phyloP scores from a whole-genome alignment of 768 basidiomycete genomes.

The Suillus americanus region DNA sequence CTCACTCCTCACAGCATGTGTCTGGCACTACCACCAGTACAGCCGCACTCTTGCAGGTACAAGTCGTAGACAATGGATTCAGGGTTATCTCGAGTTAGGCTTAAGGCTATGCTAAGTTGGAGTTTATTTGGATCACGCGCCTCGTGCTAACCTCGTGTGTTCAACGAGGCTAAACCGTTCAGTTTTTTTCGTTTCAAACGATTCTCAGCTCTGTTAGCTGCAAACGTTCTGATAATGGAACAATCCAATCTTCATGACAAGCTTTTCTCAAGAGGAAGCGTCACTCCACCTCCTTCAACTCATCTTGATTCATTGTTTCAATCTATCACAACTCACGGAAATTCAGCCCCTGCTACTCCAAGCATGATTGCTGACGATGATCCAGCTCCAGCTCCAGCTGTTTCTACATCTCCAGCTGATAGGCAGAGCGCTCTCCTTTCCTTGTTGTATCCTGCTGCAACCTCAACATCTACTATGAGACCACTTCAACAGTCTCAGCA shows the following conservation, averaged over 20 bases:
- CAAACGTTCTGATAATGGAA: not conserved
- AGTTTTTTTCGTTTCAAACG: not conserved
- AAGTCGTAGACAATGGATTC: too few relatives aligned
- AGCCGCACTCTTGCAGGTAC: too few relatives aligned
- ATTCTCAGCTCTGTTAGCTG: not conserved
- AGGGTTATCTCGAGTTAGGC: too few relatives aligned
- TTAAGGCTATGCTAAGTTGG: not conserved
- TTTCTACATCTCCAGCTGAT: slow-evolving; percentile 45
- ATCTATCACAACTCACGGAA: slow-evolving; percentile 43
- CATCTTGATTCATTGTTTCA: slow-evolving; percentile 73
- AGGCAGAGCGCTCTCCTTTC: slow-evolving; percentile 76
- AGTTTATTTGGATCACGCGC: not conserved
- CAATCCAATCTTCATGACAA: slow-evolving; percentile 30
- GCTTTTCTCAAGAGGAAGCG: slow-evolving; percentile 52
- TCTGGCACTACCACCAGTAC: too few relatives aligned
- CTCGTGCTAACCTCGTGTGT: slow-evolving; percentile 24
- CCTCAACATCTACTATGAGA: slow-evolving; percentile 30
- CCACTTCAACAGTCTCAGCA: slow-evolving; percentile 44
- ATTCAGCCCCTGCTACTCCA: slow-evolving; percentile 46
- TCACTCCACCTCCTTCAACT: slow-evolving; percentile 55
- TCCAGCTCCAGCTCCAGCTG: slow-evolving; percentile 31
- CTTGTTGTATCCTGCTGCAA: slow-evolving; percentile 55
- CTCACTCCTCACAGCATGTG: too few relatives aligned
- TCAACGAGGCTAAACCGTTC: slow-evolving; percentile 22
- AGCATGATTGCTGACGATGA: slow-evolving; percentile 41